Evolutionary conservation across 2,329 filamentous ascomycete genomes (phyloP).

Genomic region (Penicillium thymicola): DNA sequence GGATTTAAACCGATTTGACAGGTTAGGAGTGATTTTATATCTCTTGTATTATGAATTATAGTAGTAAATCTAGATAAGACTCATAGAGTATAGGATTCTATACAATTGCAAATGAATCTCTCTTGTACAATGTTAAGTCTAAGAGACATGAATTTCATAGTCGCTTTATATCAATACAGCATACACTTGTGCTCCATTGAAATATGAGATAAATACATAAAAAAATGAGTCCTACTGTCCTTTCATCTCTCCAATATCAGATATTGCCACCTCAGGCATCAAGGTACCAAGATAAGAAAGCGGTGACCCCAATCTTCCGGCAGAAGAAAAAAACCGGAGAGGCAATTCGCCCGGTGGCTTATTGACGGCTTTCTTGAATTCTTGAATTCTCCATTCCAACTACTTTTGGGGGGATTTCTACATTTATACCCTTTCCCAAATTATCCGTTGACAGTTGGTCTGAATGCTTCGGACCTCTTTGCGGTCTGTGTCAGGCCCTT

Average conservation of each 20-base stretch:
- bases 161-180: too few species aligned
- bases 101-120: not conserved
- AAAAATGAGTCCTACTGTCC: not conserved
- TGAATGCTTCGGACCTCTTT: conserved; percentile 40
- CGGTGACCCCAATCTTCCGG: conserved; percentile 10
- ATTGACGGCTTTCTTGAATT: not conserved
- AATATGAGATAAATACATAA: not conserved
- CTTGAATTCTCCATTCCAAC: not conserved
- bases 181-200: not conserved
- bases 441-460: conserved; percentile 6
- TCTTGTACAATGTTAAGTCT: not conserved
- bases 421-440: not conserved
- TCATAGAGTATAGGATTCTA: not conserved
- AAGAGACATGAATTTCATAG: not conserved
- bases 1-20: not conserved
- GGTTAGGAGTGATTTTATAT: not conserved
- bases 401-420: not conserved
- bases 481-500: conserved; percentile 36
- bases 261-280: conserved; percentile 1
- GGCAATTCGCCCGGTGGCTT: not conserved
- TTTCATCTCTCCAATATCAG: not conserved
- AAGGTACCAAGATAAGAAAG: conserved; percentile 4
- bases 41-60: not conserved
- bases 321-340: conserved; percentile 17
- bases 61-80: not conserved